Percentiles rank a stretch among this genome's conserved stretches.
phyloP scores from a whole-genome alignment of 495 filamentous ascomycete genomes.

The Cudoniella acicularis region DNA sequence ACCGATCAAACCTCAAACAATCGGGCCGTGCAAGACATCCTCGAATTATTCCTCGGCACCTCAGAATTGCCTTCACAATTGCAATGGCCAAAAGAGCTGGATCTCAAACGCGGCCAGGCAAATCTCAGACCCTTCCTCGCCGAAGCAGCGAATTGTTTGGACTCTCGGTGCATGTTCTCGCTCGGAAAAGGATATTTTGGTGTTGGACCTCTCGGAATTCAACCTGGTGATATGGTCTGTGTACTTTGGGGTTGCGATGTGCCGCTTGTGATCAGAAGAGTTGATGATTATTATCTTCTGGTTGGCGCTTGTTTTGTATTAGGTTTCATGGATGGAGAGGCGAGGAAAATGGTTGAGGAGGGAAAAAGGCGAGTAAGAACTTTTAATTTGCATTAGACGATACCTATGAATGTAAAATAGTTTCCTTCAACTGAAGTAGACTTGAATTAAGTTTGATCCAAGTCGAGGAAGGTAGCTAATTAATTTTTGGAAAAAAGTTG shows the following conservation, averaged over 20 bases:
- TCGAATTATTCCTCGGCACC: background rate
- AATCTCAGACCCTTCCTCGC: background rate
- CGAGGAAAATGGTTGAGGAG: background rate
- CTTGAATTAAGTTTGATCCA: too few species aligned
- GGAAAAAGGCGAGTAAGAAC: background rate
- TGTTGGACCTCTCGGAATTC: background rate
- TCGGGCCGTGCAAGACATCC: background rate
- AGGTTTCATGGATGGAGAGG: conserved; percentile 13
- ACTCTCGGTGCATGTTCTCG: conserved; percentile 3
- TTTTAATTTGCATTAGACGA: conserved; percentile 1
- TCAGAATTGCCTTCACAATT: background rate
- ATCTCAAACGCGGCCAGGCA: background rate
- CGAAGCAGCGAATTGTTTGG: background rate
- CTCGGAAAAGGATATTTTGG: conserved; percentile 7
- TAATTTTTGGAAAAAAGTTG: too few species aligned
- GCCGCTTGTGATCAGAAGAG: conserved; percentile 1
- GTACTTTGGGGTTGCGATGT: conserved; percentile 3
- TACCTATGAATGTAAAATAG: too few species aligned
- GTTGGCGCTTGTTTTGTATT: conserved; percentile 7
- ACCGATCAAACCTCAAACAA: background rate
- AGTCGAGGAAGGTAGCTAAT: too few species aligned
- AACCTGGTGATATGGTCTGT: conserved; percentile 5
- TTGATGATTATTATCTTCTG: background rate
- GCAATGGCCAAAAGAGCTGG: background rate
- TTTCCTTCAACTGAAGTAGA: too few species aligned